Conservation (phyloP, 192 early-diverging fungal genomes). For the Rhizophlyctis rosea region DNA sequence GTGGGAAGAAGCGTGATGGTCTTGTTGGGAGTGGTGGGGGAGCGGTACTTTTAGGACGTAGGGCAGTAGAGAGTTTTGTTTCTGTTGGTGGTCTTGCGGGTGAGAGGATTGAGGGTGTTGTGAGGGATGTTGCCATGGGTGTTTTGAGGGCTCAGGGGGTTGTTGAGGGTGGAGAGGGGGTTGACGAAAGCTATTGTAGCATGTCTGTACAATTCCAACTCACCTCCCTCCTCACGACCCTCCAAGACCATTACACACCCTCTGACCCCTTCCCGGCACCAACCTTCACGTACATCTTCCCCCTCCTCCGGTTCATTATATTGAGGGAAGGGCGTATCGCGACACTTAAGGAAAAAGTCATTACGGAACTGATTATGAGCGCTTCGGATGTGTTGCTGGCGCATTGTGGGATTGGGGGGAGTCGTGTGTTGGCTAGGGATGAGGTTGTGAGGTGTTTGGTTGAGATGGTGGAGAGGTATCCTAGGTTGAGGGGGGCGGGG, state of each 20-base stretch:
- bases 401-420: conserved; percentile 36
- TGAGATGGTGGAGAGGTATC: conserved; percentile 36
- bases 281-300: conserved; percentile 45
- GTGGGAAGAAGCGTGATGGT: conserved; percentile 2
- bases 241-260: conserved; percentile 23
- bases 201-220: conserved; percentile 13
- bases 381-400: conserved; percentile 42
- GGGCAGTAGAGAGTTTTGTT: conserved; percentile 52
- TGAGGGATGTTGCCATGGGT: conserved; percentile 19
- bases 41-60: conserved; percentile 55
- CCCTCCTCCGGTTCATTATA: conserved; percentile 38
- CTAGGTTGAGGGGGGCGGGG: conserved; percentile 38
- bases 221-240: not conserved
- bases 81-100: conserved; percentile 44
- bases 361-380: conserved; percentile 39
- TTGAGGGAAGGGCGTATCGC: conserved; percentile 32
- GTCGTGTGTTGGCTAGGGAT: conserved; percentile 22
- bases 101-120: conserved; percentile 1
- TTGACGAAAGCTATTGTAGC: conserved; percentile 23
- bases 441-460: conserved; percentile 38
- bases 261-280: conserved; percentile 21
- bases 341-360: conserved; percentile 37
- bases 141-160: conserved; percentile 33
- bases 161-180: conserved; percentile 24
- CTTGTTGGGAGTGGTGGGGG: conserved; percentile 9